These are phyloP conservation scores for Sesbania bispinosa DNA, from an alignment of 306 rosid species.

Conservation along the genomic window DNA sequence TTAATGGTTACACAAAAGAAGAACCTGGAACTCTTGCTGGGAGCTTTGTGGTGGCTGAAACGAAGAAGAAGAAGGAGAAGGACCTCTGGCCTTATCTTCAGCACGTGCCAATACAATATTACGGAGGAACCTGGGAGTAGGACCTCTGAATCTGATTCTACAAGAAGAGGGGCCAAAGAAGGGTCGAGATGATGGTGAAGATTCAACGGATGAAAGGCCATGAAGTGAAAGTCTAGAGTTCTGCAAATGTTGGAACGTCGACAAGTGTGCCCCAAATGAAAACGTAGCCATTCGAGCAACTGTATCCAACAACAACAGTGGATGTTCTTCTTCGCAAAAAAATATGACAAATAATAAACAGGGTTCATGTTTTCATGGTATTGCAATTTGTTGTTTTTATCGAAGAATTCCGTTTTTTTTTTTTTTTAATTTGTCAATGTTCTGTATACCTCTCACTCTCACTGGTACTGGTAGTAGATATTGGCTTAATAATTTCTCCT, in stretches of 20 bases:
- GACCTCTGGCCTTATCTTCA: conserved; percentile 60
- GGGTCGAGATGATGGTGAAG: conserved; percentile 28
- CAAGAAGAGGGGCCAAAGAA: conserved; percentile 39
- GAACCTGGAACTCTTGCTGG: conserved; percentile 53
- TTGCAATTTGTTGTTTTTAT: no score
- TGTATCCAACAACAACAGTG: not conserved
- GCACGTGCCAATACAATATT: conserved; percentile 61
- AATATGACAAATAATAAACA: no score
- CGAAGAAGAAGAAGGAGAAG: conserved; percentile 35
- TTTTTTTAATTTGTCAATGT: no score
- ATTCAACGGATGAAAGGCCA: conserved; percentile 30
- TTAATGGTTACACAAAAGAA: not conserved
- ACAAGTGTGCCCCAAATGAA: conserved; percentile 49
- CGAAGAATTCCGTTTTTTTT: no score
- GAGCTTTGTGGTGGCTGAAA: conserved; percentile 50
- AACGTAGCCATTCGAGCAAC: conserved; percentile 51
- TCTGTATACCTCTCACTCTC: no score
- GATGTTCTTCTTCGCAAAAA: not conserved
- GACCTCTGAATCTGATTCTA: conserved; percentile 29
- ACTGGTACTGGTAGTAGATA: no score
- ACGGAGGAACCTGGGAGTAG: conserved; percentile 40
- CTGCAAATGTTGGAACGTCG: conserved; percentile 35
- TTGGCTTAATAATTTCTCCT: no score
- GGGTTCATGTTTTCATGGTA: no score
- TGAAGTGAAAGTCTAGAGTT: conserved; percentile 9